These are phyloP conservation scores for Mycosphaerelloides madeirae DNA, from an alignment of 2,329 filamentous ascomycete genomes.

Conservation along the genomic window DNA sequence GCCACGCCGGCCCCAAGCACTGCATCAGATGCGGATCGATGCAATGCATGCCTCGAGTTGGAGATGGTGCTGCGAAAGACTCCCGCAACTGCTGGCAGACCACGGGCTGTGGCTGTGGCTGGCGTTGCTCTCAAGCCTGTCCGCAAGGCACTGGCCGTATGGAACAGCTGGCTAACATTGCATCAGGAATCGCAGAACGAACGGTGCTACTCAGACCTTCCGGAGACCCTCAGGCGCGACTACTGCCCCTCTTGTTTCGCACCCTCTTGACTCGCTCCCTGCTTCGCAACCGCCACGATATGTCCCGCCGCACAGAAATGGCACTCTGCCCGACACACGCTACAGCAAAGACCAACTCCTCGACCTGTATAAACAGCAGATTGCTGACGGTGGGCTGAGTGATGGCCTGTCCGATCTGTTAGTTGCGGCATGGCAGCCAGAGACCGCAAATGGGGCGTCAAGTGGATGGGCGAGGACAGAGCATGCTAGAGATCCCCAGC, in stretches of 20 bases:
- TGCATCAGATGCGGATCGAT: too few species aligned
- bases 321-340: constrained; percentile 52
- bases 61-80: constrained; percentile 8
- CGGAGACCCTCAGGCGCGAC: constrained; percentile 59
- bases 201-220: constrained; percentile 64
- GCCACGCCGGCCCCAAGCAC: not conserved
- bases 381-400: constrained; percentile 56
- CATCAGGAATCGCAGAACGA: constrained; percentile 58
- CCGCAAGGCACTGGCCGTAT: too few species aligned
- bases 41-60: not conserved
- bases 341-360: constrained; percentile 79
- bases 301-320: constrained; percentile 61
- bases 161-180: too few species aligned
- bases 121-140: too few species aligned
- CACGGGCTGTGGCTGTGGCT: too few species aligned
- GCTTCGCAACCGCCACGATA: constrained; percentile 41
- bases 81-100: not conserved
- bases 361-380: constrained; percentile 62
- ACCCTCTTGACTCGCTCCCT: constrained; percentile 24
- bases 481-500: constrained; percentile 60
- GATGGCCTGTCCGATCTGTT: constrained; percentile 64
- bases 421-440: constrained; percentile 73
- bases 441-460: constrained; percentile 59
- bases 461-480: constrained; percentile 73
- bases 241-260: constrained; percentile 44